phyloP scores from a whole-genome alignment of 768 basidiomycete genomes.

The Suillus occidentalis region DNA sequence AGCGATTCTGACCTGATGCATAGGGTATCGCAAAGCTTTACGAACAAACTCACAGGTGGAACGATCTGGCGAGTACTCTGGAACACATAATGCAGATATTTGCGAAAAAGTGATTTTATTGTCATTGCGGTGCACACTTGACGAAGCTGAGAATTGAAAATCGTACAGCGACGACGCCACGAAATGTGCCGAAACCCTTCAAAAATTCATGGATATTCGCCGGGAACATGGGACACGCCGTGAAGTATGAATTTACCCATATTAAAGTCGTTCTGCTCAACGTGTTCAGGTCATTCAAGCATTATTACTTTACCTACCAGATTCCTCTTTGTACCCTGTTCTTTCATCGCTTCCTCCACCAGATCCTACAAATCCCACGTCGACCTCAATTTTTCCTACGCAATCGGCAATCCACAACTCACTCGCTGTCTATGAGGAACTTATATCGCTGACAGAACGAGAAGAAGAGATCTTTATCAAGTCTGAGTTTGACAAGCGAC shows the following conservation, averaged over 20 bases:
- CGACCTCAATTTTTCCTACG: constrained; percentile 53
- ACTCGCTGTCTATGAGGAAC: constrained; percentile 71
- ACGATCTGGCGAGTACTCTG: constrained; percentile 53
- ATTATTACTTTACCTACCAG: constrained; percentile 71
- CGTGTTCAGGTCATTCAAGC: constrained; percentile 58
- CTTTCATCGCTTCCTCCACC: constrained; percentile 71
- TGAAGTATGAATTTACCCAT: constrained; percentile 44
- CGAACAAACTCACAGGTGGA: constrained; percentile 62
- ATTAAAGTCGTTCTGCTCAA: neutral
- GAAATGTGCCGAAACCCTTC: constrained; percentile 80
- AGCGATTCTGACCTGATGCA: constrained; percentile 16
- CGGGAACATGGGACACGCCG: constrained; percentile 57
- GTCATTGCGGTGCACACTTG: neutral
- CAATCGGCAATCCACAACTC: constrained; percentile 70
- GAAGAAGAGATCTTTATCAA: constrained; percentile 58
- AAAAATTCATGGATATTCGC: constrained; percentile 69
- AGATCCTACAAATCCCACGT: constrained; percentile 71
- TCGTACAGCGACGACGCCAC: constrained; percentile 61
- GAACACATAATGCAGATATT: constrained; percentile 59
- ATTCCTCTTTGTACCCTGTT: constrained; percentile 60
- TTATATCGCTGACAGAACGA: constrained; percentile 60
- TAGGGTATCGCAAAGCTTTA: constrained; percentile 77
- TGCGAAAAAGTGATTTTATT: constrained; percentile 49
- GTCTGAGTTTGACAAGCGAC: constrained; percentile 73
- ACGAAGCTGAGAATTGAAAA: constrained; percentile 5